Percentiles rank a stretch among this genome's conserved stretches.
Conservation (phyloP, 2,329 filamentous ascomycete genomes). For the Penicillium palitans region DNA sequence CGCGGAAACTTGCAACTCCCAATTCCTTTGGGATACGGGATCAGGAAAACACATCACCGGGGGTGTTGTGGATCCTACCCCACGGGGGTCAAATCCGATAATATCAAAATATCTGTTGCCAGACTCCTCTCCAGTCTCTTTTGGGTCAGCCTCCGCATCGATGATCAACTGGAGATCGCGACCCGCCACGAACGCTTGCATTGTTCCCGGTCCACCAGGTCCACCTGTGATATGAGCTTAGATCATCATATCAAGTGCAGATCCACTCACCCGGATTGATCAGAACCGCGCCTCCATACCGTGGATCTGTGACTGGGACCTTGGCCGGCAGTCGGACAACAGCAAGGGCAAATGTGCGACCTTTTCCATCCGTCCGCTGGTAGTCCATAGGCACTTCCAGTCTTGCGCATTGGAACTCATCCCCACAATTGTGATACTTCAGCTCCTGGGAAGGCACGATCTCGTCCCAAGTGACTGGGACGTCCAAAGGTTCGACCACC, state of each 20-base stretch:
- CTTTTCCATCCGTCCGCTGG: slow-evolving; percentile 36
- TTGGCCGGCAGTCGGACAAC: slow-evolving; percentile 50
- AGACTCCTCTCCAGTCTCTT: neutral
- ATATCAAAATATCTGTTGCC: slow-evolving; percentile 41
- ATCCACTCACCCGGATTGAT: slow-evolving; percentile 45
- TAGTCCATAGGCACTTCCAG: slow-evolving; percentile 53
- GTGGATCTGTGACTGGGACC: slow-evolving; percentile 42
- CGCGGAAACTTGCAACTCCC: slow-evolving; percentile 37
- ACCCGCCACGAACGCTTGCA: slow-evolving; percentile 35
- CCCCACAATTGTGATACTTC: slow-evolving; percentile 46
- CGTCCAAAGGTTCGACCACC: neutral
- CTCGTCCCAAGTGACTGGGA: slow-evolving; percentile 22
- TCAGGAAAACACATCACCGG: slow-evolving; percentile 44
- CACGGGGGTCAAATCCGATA: slow-evolving; percentile 48
- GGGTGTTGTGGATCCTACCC: slow-evolving; percentile 45
- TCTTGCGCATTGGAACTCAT: slow-evolving; percentile 51
- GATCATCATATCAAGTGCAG: slow-evolving; percentile 2
- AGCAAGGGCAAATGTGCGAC: slow-evolving; percentile 44
- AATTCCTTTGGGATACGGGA: slow-evolving; percentile 30
- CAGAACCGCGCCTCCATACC: slow-evolving; percentile 50
- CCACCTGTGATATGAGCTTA: slow-evolving; percentile 34
- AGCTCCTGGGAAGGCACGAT: slow-evolving; percentile 32
- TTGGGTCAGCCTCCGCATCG: slow-evolving; percentile 34
- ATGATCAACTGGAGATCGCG: slow-evolving; percentile 40
- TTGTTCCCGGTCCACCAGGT: slow-evolving; percentile 47